These are phyloP conservation scores for Myotisia sp. DNA, from an alignment of 2,329 filamentous ascomycete genomes.

Conservation along the genomic window DNA sequence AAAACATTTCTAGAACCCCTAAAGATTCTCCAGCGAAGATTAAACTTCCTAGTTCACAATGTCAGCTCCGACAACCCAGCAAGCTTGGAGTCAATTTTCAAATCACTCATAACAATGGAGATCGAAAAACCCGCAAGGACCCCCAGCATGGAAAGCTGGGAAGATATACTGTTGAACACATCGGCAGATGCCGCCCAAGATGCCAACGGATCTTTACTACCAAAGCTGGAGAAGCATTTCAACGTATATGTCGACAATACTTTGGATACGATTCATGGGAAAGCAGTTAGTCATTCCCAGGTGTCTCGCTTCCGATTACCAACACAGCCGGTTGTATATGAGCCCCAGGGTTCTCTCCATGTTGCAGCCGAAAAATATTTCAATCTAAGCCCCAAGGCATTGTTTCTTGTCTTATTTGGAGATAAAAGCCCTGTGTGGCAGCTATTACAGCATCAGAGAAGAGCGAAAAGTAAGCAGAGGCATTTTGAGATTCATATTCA, in stretches of 20 bases:
- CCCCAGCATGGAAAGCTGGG: slow-evolving; percentile 78
- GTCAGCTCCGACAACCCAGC: slow-evolving; percentile 57
- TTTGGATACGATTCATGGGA: slow-evolving; percentile 35
- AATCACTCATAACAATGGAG: slow-evolving; percentile 61
- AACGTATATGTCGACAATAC: slow-evolving; percentile 49
- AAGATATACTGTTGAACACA: slow-evolving; percentile 54
- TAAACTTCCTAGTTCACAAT: slow-evolving; percentile 76
- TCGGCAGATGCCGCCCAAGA: slow-evolving; percentile 46
- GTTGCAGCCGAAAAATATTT: slow-evolving; percentile 68
- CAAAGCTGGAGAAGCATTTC: slow-evolving; percentile 35
- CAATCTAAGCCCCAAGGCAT: slow-evolving; percentile 79
- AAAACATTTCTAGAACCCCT: slow-evolving; percentile 89
- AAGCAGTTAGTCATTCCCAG: slow-evolving; percentile 27
- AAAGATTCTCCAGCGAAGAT: slow-evolving; percentile 61
- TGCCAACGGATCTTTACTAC: slow-evolving; percentile 23
- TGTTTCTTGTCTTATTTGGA: slow-evolving; percentile 92
- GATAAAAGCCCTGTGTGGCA: slow-evolving; percentile 93
- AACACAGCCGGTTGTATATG: slow-evolving; percentile 64
- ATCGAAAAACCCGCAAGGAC: slow-evolving; percentile 44
- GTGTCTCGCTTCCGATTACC: slow-evolving; percentile 68
- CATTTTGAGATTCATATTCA: background rate
- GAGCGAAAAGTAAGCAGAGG: slow-evolving; percentile 43
- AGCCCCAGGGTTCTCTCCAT: slow-evolving; percentile 65
- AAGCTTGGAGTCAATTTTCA: slow-evolving; percentile 55
- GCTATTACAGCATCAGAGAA: slow-evolving; percentile 70